Evolutionary conservation across 352 stramenopile species (phyloP).

Genomic region (Phytopythium cucurbitacearum): DNA sequence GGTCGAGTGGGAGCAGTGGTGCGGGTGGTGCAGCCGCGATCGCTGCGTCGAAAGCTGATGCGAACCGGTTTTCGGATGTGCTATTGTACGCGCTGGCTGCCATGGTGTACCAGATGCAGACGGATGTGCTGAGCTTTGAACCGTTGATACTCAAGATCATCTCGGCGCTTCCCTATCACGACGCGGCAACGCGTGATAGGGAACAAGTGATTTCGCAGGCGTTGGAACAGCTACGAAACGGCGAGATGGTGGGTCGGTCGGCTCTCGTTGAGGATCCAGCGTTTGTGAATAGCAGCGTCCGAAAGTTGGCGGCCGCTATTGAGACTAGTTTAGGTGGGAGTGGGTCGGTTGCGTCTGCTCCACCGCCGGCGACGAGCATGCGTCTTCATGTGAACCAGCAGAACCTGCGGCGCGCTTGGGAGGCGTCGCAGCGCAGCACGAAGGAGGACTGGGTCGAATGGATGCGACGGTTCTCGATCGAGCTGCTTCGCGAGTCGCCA

Average conservation of each 20-base stretch:
- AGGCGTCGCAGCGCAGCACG: slow-evolving; percentile 90
- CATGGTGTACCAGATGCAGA: slow-evolving; percentile 73
- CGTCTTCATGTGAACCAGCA: slow-evolving; percentile 91
- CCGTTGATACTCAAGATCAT: slow-evolving; percentile 68
- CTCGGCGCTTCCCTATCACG: slow-evolving; percentile 41
- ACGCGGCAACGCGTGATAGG: slow-evolving; percentile 14
- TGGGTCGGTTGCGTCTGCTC: slow-evolving; percentile 21
- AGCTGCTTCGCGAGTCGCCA: slow-evolving; percentile 96
- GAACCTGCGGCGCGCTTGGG: slow-evolving; percentile 92
- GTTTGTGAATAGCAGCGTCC: slow-evolving; percentile 42
- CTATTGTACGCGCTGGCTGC: slow-evolving; percentile 71
- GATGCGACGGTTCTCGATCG: slow-evolving; percentile 95
- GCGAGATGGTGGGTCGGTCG: slow-evolving; percentile 33
- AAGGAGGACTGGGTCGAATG: slow-evolving; percentile 97
- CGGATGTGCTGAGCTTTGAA: slow-evolving; percentile 69
- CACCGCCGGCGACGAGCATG: slow-evolving; percentile 40
- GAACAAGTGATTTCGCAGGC: slow-evolving; percentile 43
- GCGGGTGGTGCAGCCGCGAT: slow-evolving; percentile 26
- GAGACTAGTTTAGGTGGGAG: slow-evolving; percentile 17
- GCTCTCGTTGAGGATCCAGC: slow-evolving; percentile 43
- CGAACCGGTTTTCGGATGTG: slow-evolving; percentile 68
- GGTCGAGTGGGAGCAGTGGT: slow-evolving; percentile 28
- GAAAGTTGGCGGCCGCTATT: slow-evolving; percentile 33
- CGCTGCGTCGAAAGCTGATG: slow-evolving; percentile 56
- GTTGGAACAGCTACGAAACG: slow-evolving; percentile 48